Evolutionary conservation across 2,329 filamentous ascomycete genomes (phyloP), one percentile per base, ranked within the genome.

Genomic region (Fusarium sp.): DNA sequence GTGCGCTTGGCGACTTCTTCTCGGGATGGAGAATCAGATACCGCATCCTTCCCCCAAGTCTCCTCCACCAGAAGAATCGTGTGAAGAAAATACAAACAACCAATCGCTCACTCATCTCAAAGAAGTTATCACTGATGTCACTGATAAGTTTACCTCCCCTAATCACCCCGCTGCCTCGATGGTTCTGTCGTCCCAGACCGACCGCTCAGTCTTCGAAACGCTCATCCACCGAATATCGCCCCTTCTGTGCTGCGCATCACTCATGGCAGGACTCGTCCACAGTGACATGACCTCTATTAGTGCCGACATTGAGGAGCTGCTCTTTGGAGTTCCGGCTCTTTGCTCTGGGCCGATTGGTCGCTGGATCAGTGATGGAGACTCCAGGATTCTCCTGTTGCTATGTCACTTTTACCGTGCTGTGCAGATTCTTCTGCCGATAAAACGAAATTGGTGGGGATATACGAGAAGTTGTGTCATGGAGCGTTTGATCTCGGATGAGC

Each of bases 211-310:
- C 7, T 57, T 57, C 15, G 54, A 57, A 28, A 48, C 18, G 0
- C 30, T 47, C 5, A 6, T 57, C 6, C 8, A 7, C 0, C 39
- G 54, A 1, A 1, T 57, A 28, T 48, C 54, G 0, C 54, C 54
- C 0, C 30, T 57, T 6, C 11, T 57, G 1, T 47, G 39, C 30
- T 57, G 54, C 3, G 39, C 18, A n/a, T 31, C 30, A 1, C 53
- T 56, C 1, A 24, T 7, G 9, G 3, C 10, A 14, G 13, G 2
- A 16, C n/a, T n/a, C n/a, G n/a, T 26, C 3, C 7, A 6, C 1
- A 7, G 8, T 10, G 28, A 26, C 5, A 45, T 45, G 10, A 1
- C 38, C 26, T n/a, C 14, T 14, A 26, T 57, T 2, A 26, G 24
- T 0, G 3, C 6, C 3, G 11, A 57, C 2, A 57, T 57, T 2